phyloP scores from a whole-genome alignment of 352 stramenopile species.

The Aphanomyces invadans region DNA sequence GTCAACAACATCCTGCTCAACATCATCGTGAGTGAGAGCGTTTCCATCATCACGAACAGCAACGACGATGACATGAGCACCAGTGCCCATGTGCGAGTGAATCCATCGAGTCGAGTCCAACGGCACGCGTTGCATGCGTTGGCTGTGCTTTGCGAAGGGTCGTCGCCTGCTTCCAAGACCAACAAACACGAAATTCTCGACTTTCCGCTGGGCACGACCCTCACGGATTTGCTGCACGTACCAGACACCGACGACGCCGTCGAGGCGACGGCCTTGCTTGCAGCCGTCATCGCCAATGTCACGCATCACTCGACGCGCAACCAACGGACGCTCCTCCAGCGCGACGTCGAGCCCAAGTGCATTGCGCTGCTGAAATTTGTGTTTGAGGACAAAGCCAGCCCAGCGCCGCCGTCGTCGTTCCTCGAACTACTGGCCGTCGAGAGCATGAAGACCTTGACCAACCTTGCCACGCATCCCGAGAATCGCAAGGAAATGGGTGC shows the following conservation, averaged over 20 bases:
- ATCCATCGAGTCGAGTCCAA: constrained; percentile 9
- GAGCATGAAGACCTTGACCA: not conserved
- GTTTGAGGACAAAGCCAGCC: constrained; percentile 24
- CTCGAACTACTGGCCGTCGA: not conserved
- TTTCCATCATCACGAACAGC: not conserved
- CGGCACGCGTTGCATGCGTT: constrained; percentile 38
- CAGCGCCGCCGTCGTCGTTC: constrained; percentile 16
- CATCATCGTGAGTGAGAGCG: not conserved
- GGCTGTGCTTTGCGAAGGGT: constrained; percentile 38
- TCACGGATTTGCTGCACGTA: constrained; percentile 32
- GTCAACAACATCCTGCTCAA: constrained; percentile 24
- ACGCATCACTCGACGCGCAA: constrained; percentile 39
- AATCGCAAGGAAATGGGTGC: constrained; percentile 28
- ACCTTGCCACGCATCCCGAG: constrained; percentile 4
- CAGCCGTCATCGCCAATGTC: constrained; percentile 38
- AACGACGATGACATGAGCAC: not conserved
- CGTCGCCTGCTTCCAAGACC: constrained; percentile 27
- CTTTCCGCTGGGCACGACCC: constrained; percentile 27
- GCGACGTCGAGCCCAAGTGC: constrained; percentile 26
- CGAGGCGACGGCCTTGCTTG: constrained; percentile 40
- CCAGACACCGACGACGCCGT: constrained; percentile 31
- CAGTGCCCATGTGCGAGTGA: not conserved
- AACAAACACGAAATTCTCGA: constrained; percentile 58
- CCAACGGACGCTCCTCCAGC: constrained; percentile 33
- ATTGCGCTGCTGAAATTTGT: constrained; percentile 37